Conservation (phyloP, 768 basidiomycete species). For the Mycena maculata region DNA sequence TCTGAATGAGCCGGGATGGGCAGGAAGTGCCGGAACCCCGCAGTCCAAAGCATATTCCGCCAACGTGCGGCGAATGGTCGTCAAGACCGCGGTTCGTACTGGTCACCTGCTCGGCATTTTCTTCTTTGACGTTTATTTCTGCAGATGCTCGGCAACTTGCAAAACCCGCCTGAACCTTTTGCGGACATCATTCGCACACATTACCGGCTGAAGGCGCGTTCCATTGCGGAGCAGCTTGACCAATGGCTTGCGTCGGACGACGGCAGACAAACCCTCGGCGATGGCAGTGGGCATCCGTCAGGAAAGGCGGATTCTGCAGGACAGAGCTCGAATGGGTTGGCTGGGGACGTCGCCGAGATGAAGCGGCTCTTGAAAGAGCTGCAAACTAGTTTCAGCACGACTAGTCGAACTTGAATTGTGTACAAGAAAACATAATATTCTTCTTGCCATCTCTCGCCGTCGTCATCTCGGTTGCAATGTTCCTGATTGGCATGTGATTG, state of each 20-base stretch:
- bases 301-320: constrained; percentile 49
- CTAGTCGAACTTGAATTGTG: constrained; percentile 10
- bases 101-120: neutral
- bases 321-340: constrained; percentile 68
- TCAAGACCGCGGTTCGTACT: constrained; percentile 80
- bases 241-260: constrained; percentile 85
- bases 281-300: constrained; percentile 60
- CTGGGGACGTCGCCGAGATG: constrained; percentile 79
- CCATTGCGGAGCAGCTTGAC: constrained; percentile 79
- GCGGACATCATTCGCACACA: constrained; percentile 90
- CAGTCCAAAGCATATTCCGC: constrained; percentile 87
- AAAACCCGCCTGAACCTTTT: constrained; percentile 87
- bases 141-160: constrained; percentile 88
- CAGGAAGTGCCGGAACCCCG: constrained; percentile 75
- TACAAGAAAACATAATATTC: neutral
- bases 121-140: constrained; percentile 16
- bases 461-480: neutral
- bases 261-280: constrained; percentile 64
- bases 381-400: constrained; percentile 34
- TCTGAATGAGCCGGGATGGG: constrained; percentile 93
- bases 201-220: constrained; percentile 85
- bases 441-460: too few species aligned
- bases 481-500: constrained; percentile 35
- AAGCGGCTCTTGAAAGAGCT: constrained; percentile 67
- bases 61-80: constrained; percentile 93